A percentile compares a stretch with the other conserved stretches of the same genome.
phyloP scores from a whole-genome alignment of 352 stramenopile species.

The Phytophthora pluvialis region DNA sequence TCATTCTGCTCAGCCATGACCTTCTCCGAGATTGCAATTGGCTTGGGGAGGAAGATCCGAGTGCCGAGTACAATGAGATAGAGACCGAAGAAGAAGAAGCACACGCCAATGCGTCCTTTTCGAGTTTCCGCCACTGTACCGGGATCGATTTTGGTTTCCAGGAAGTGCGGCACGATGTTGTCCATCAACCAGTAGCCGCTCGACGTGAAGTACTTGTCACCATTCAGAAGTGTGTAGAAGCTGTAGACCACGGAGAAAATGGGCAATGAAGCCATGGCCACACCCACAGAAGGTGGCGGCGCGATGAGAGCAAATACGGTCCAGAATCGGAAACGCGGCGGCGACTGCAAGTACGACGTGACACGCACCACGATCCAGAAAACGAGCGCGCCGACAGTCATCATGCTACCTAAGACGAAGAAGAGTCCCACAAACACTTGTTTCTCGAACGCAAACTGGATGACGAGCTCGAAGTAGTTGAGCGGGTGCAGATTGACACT shows the following conservation, averaged over 20 bases:
- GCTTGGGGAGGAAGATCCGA: conserved; percentile 93
- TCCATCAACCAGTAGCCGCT: conserved; percentile 84
- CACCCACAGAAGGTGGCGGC: conserved; percentile 85
- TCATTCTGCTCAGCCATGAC: conserved; percentile 88
- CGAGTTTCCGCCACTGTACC: conserved; percentile 62
- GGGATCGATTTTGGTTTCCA: conserved; percentile 85
- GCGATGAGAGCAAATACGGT: conserved; percentile 92
- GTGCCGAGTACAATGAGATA: conserved; percentile 86
- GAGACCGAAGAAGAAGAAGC: conserved; percentile 92
- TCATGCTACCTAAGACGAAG: conserved; percentile 88
- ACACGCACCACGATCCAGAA: conserved; percentile 93
- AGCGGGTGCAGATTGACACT: conserved; percentile 92
- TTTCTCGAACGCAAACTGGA: conserved; percentile 96
- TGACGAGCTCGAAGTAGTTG: conserved; percentile 96
- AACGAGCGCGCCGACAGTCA: conserved; percentile 78
- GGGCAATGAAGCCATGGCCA: conserved; percentile 89
- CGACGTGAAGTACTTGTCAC: conserved; percentile 47
- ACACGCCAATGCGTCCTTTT: conserved; percentile 92
- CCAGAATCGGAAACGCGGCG: conserved; percentile 92
- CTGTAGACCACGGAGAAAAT: conserved; percentile 74
- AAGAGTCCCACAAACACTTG: conserved; percentile 96
- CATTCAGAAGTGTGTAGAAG: conserved; percentile 79
- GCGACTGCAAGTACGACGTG: conserved; percentile 91
- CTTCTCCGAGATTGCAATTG: conserved; percentile 90
- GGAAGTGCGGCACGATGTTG: conserved; percentile 87